A percentile compares a stretch with the other conserved stretches of the same genome.
These are phyloP conservation scores for Colletotrichum trifolii DNA, from an alignment of 2,329 filamentous ascomycete species.

Conservation along the genomic window DNA sequence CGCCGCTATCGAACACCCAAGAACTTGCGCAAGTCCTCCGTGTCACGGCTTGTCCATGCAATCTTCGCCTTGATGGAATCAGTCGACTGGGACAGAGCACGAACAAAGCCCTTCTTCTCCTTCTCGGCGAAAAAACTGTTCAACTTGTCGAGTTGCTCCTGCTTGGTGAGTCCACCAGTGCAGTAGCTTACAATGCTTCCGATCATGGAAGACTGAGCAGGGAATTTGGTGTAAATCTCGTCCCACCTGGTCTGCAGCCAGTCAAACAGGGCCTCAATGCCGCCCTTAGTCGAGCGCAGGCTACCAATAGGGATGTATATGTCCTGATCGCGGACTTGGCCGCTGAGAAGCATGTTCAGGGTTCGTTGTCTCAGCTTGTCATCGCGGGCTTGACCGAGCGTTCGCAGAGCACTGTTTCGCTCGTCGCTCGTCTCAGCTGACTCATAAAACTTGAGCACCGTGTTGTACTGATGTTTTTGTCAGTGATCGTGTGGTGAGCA, in stretches of 20 bases:
- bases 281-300: conserved; percentile 79
- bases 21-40: conserved; percentile 76
- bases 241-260: conserved; percentile 94
- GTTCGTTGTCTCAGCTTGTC: conserved; percentile 85
- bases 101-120: conserved; percentile 87
- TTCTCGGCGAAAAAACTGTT: conserved; percentile 84
- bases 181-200: conserved; percentile 85
- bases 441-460: conserved; percentile 73
- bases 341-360: conserved; percentile 77
- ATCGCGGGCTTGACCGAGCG: conserved; percentile 81
- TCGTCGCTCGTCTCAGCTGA: conserved; percentile 67
- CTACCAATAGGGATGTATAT: conserved; percentile 89
- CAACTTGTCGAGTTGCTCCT: conserved; percentile 80
- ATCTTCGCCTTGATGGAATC: conserved; percentile 88
- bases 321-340: conserved; percentile 93
- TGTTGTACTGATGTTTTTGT: conserved; percentile 70
- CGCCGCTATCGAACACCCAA: conserved; percentile 20
- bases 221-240: conserved; percentile 81
- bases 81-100: conserved; percentile 87
- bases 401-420: conserved; percentile 89
- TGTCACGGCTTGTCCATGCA: conserved; percentile 82
- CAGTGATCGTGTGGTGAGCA: conserved; percentile 19
- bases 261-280: conserved; percentile 81
- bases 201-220: conserved; percentile 87
- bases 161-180: conserved; percentile 81